These are phyloP conservation scores for Moesziomyces globuligerus DNA, from an alignment of 1,284 basidiomycete genomes.

Conservation along the genomic window DNA sequence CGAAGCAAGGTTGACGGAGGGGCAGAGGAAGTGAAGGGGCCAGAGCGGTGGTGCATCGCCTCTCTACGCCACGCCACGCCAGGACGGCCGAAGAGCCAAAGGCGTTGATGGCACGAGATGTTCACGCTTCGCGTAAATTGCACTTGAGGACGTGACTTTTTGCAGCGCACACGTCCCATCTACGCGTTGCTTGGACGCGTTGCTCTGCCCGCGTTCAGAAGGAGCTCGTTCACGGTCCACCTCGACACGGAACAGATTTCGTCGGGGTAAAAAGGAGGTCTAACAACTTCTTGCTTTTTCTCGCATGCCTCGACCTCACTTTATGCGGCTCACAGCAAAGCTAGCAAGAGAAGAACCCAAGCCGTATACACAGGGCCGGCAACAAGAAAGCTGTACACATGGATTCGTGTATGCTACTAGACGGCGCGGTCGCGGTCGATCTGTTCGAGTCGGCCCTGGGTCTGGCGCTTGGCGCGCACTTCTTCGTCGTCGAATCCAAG, in stretches of 20 bases:
- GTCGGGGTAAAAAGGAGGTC: no score
- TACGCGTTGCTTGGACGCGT: background rate
- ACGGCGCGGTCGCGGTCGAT: slow-evolving; percentile 41
- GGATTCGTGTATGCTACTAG: slow-evolving; percentile 3
- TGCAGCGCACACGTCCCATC: background rate
- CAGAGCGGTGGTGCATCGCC: background rate
- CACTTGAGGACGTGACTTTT: background rate
- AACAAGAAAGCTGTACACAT: no score
- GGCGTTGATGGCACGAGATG: background rate
- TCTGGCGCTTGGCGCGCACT: slow-evolving; percentile 33
- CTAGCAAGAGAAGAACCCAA: no score
- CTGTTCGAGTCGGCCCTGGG: slow-evolving; percentile 28
- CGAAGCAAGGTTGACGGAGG: no score
- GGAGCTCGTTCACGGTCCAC: background rate
- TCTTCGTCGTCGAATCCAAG: slow-evolving; percentile 39
- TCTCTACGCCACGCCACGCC: background rate
- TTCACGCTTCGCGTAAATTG: background rate
- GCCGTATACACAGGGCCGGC: no score
- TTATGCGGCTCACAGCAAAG: no score
- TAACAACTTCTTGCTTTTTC: no score
- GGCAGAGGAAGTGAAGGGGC: no score
- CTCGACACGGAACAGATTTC: no score
- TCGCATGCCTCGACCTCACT: no score
- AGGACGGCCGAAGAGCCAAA: no score
- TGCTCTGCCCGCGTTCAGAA: background rate